Conservation (phyloP, 495 filamentous ascomycete genomes). For the Hyaloscypha finlandica region DNA sequence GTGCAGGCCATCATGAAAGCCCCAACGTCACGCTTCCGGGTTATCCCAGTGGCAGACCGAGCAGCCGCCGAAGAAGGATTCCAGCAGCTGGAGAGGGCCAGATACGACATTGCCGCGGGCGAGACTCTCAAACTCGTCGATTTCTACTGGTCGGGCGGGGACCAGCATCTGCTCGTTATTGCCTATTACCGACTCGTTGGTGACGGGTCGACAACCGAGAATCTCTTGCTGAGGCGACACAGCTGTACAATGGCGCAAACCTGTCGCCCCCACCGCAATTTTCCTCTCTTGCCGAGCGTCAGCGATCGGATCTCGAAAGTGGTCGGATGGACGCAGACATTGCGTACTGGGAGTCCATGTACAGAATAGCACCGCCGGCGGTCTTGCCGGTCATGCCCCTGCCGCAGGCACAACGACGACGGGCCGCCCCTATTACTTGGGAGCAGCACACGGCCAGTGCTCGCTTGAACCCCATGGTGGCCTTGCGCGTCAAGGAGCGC, state of each 20-base stretch:
- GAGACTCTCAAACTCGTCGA: background rate
- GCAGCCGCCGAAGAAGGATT: background rate
- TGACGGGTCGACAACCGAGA: background rate
- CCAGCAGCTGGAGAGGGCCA: background rate
- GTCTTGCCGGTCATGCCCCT: background rate
- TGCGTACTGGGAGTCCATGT: background rate
- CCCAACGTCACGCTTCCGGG: background rate
- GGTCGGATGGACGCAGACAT: slow-evolving; percentile 1
- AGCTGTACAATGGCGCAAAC: background rate
- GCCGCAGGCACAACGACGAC: background rate
- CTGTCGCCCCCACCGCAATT: background rate
- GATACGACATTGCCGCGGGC: background rate
- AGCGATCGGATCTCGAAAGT: background rate
- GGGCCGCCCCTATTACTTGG: background rate
- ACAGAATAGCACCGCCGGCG: background rate
- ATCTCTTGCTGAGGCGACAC: background rate
- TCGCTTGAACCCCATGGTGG: background rate
- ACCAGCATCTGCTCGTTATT: slow-evolving; percentile 1
- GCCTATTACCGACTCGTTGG: background rate
- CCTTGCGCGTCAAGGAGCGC: background rate
- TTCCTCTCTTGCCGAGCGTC: background rate
- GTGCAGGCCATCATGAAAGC: background rate
- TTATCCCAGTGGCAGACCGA: background rate
- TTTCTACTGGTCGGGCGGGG: background rate
- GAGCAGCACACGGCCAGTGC: background rate